Evolutionary conservation across 1,139 yeast species (phyloP), one percentile per base, ranked within the genome.

Genomic region (Entelexis paramagnoliae): DNA sequence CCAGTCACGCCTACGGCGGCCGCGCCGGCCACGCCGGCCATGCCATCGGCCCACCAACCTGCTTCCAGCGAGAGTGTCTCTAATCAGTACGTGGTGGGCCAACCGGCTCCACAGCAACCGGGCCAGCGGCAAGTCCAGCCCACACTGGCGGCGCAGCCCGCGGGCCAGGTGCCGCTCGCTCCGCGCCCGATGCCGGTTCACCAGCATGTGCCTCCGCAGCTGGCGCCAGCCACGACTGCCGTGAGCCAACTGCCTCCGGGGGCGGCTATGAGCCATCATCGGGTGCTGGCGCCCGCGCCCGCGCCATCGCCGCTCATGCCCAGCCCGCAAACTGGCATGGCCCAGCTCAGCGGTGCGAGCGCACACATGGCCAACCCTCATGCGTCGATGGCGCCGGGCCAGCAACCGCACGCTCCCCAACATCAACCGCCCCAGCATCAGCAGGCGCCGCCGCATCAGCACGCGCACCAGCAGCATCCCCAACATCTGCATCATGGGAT

Each of bases 211-310:
- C 14, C 5, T 3, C 32, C 11, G 11, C 32, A 29, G 14, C 11
- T 9, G 32, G 32, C 32, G 11, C 5, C 24, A 22, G 24, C 24
- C 24, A 22, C 24, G 6, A 22, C 24, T 4, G 24, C 24, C 24
- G 24, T 22, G 13, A 13, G 30, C 2, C 30, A 10, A 24, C 38
- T 14, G 14, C 14, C 38, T 16, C 14, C 5, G 2, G 14, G 10
- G 14, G 22, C 6, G 14, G 22, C 38, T 7, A 14, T 24, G 19
- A 24, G 7, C 32, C 32, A 16, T 14, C 45, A 28, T 28, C 45
- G 45, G 26, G 45, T 41, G 45, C 26, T 41, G 24, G 45, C 45
- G 19, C 45, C 45, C 45, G 34, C 42, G 10, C 41, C 39, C 14
- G 32, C 14, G 17, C 40, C 24, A 2, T 41, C 45, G 26, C 34